phyloP scores from a whole-genome alignment of 2,329 filamentous ascomycete species.

The Incumbomyces delicatus region DNA sequence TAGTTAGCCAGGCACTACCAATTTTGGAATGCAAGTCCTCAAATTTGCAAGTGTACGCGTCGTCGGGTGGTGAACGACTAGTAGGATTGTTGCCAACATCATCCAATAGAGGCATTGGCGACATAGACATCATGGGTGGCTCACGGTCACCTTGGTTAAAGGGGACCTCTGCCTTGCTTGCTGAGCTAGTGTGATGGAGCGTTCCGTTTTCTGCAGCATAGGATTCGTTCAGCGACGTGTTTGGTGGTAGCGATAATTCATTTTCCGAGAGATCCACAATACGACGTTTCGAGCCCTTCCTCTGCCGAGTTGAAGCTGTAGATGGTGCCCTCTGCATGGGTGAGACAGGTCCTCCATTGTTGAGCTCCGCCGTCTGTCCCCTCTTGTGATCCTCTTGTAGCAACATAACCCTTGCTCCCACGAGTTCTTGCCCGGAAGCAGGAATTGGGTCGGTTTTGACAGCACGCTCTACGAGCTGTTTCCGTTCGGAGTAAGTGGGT shows the following conservation, averaged over 20 bases:
- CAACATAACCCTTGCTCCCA: conserved; percentile 23
- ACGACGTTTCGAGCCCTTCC: conserved; percentile 45
- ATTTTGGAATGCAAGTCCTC: conserved; percentile 77
- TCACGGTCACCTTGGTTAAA: background rate
- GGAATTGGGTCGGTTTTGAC: conserved; percentile 67
- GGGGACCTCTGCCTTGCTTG: background rate
- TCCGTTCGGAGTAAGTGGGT: conserved; percentile 76
- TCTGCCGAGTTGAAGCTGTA: conserved; percentile 30
- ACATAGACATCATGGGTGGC: background rate
- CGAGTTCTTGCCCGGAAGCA: conserved; percentile 55
- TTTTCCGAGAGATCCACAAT: conserved; percentile 49
- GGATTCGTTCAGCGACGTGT: background rate
- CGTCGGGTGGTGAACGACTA: conserved; percentile 37
- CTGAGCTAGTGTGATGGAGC: background rate
- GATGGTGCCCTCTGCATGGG: conserved; percentile 7
- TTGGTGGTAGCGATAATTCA: conserved; percentile 20
- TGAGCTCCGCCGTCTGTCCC: background rate
- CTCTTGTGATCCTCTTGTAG: conserved; percentile 6
- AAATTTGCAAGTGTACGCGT: conserved; percentile 78
- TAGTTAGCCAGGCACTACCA: conserved; percentile 77
- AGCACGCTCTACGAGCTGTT: conserved; percentile 70
- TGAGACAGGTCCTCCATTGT: background rate
- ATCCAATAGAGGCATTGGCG: background rate
- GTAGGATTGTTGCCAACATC: conserved; percentile 2
- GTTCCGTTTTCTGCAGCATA: background rate